These are phyloP conservation scores for Picea sitchensis DNA, from an alignment of 75 land plant species.

Conservation along the genomic window DNA sequence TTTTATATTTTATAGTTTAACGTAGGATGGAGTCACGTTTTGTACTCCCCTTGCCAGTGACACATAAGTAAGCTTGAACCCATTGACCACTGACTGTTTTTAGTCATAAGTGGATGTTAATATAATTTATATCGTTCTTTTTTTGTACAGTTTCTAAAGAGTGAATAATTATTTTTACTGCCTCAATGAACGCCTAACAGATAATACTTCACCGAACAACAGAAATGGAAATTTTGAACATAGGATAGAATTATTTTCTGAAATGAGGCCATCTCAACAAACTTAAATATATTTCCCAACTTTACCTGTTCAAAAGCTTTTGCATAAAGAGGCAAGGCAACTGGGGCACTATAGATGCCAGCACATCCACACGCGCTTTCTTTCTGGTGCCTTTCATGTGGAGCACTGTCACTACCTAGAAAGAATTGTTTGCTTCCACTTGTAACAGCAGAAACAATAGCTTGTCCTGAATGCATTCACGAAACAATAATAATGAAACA, in stretches of 20 bases:
- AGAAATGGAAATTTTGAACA: background rate
- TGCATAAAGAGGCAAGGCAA: constrained; percentile 82
- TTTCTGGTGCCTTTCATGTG: constrained; percentile 79
- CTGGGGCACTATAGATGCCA: constrained; percentile 85
- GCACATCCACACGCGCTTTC: constrained; percentile 94
- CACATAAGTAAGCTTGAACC: no score
- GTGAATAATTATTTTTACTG: background rate
- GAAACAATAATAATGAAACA: background rate
- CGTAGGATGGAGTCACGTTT: no score
- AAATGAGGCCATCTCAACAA: background rate
- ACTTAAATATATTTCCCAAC: background rate
- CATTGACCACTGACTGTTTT: no score
- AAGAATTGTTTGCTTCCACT: constrained; percentile 87
- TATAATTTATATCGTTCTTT: no score
- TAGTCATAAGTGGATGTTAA: no score
- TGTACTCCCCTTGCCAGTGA: no score
- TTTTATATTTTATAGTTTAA: no score
- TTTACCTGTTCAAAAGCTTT: constrained; percentile 88
- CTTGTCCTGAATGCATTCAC: constrained; percentile 57
- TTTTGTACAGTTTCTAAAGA: background rate
- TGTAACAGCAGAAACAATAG: constrained; percentile 82
- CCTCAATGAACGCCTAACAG: no score
- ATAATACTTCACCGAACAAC: background rate
- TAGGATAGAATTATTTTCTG: background rate
- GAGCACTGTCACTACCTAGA: constrained; percentile 96